phyloP scores from a whole-genome alignment of 306 rosid genomes.

The Castanea sativa region DNA sequence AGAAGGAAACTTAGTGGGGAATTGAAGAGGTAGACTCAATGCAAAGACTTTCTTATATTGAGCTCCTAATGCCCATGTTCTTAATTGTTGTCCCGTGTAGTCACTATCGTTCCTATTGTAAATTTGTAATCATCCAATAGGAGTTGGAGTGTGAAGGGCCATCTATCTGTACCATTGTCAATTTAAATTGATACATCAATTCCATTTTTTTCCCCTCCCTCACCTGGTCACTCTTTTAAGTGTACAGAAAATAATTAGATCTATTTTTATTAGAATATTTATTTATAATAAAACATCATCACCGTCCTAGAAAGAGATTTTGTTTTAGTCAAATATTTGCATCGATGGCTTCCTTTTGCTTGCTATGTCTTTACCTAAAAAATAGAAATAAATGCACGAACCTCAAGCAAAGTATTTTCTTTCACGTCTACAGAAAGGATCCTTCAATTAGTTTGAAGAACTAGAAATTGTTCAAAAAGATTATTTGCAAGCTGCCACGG shows the following conservation, averaged over 20 bases:
- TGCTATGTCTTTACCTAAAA: background rate
- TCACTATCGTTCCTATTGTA: constrained; percentile 7
- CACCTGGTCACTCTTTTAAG: background rate
- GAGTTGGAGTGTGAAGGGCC: constrained; percentile 11
- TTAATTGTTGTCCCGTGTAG: background rate
- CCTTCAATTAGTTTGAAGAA: background rate
- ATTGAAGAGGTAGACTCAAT: constrained; percentile 7
- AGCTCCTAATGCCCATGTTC: constrained; percentile 6
- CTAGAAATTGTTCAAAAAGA: background rate
- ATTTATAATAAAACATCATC: background rate
- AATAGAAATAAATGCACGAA: background rate
- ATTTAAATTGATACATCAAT: background rate
- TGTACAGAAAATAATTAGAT: constrained; percentile 27
- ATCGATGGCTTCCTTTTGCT: background rate
- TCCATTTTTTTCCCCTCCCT: background rate
- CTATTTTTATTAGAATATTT: constrained; percentile 18
- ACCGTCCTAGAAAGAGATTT: background rate
- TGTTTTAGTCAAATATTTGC: background rate
- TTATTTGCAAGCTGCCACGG: background rate
- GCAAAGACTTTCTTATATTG: background rate
- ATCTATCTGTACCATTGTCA: constrained; percentile 19
- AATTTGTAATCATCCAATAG: background rate
- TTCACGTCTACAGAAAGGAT: background rate
- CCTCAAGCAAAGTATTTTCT: background rate
- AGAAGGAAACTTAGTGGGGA: constrained; percentile 23